phyloP scores from a whole-genome alignment of 805 yeast genomes.

The Allodekkera sacchari region DNA sequence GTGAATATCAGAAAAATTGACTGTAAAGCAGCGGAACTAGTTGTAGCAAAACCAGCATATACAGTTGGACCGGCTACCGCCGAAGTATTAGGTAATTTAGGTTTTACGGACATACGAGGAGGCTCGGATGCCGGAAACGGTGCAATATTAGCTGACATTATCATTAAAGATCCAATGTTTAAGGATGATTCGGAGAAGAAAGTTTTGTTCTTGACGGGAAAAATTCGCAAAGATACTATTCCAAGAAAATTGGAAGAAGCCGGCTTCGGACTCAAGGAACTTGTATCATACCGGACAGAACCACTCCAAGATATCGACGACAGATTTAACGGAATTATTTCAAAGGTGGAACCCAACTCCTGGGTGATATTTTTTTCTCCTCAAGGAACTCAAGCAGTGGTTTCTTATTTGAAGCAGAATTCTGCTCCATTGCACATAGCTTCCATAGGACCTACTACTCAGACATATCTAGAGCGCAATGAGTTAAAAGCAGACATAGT shows the following conservation, averaged over 20 bases:
- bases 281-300: slow-evolving; percentile 62
- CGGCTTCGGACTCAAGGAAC: slow-evolving; percentile 44
- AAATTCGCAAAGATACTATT: slow-evolving; percentile 70
- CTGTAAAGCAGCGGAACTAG: slow-evolving; percentile 19
- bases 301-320: slow-evolving; percentile 37
- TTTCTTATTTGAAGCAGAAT: slow-evolving; percentile 28
- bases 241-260: slow-evolving; percentile 46
- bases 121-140: slow-evolving; percentile 82
- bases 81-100: slow-evolving; percentile 45
- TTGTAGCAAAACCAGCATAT: slow-evolving; percentile 46
- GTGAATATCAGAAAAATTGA: slow-evolving; percentile 12
- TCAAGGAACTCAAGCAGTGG: slow-evolving; percentile 68
- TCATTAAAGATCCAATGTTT: slow-evolving; percentile 31
- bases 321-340: slow-evolving; percentile 19
- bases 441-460: slow-evolving; percentile 91
- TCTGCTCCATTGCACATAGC: slow-evolving; percentile 61
- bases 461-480: slow-evolving; percentile 43
- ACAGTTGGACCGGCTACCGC: slow-evolving; percentile 93
- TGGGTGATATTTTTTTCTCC: slow-evolving; percentile 92
- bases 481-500: slow-evolving; percentile 55
- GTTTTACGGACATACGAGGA: slow-evolving; percentile 64
- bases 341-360: slow-evolving; percentile 16
- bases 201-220: slow-evolving; percentile 77
- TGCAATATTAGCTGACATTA: slow-evolving; percentile 52
- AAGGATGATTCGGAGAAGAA: slow-evolving; percentile 16